These are phyloP conservation scores for Phytopythium sindhum DNA, from an alignment of 352 stramenopile genomes.

Conservation along the genomic window DNA sequence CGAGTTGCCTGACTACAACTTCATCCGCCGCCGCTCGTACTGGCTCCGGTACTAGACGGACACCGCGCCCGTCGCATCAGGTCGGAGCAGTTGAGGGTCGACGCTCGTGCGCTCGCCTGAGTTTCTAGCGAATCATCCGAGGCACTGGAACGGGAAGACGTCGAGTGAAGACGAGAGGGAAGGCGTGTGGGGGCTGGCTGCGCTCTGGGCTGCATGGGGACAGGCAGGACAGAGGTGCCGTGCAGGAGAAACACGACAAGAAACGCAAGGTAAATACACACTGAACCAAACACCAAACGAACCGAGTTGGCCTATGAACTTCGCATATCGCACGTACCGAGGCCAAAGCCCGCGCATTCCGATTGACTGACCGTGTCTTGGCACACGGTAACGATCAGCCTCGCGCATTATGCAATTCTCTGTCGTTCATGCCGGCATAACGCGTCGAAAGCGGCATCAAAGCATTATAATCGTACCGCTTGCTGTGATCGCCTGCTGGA, in stretches of 20 bases:
- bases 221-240: not conserved
- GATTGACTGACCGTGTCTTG: not conserved
- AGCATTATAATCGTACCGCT: not conserved
- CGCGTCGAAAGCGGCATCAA: too few species aligned
- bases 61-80: conserved; percentile 1
- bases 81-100: not conserved
- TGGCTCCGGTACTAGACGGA: conserved; percentile 91
- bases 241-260: conserved; percentile 5
- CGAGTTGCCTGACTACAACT: conserved; percentile 99
- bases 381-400: not conserved
- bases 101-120: conserved; percentile 4
- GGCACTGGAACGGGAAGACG: conserved; percentile 2
- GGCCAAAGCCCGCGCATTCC: not conserved
- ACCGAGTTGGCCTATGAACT: not conserved
- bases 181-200: conserved; percentile 20
- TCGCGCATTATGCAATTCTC: too few species aligned
- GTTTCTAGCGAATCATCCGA: not conserved
- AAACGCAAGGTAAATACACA: conserved; percentile 10
- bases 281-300: conserved; percentile 6
- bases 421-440: too few species aligned
- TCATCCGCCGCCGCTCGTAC: conserved; percentile 98
- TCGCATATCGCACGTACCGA: not conserved
- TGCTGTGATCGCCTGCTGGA: too few species aligned
- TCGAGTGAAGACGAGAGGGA: conserved; percentile 28
- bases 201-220: not conserved